Evolutionary conservation across 352 stramenopile species (phyloP).

Genomic region (Saprolegnia diclina): DNA sequence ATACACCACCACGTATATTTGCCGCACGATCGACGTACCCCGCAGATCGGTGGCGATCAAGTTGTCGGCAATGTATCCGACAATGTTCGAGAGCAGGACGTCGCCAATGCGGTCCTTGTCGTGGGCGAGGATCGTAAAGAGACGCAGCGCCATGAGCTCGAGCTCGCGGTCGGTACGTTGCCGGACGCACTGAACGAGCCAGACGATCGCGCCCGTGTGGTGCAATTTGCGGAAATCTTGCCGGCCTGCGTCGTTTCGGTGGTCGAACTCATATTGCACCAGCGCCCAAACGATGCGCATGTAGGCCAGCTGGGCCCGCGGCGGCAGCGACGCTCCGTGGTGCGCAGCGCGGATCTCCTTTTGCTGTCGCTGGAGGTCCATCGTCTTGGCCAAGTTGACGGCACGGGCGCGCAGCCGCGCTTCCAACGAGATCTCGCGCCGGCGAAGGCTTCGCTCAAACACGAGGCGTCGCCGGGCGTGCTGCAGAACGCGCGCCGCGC

Average conservation of each 20-base stretch:
- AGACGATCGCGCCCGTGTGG: conserved; percentile 46
- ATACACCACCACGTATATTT: too few relatives aligned
- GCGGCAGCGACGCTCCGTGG: conserved; percentile 36
- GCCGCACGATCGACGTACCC: too few relatives aligned
- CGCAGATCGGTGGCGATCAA: neutral
- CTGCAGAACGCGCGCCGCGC: conserved; percentile 66
- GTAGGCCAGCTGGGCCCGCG: conserved; percentile 45
- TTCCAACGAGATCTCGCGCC: conserved; percentile 40
- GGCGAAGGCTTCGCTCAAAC: conserved; percentile 43
- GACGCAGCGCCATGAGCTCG: conserved; percentile 45
- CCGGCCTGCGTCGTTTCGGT: conserved; percentile 33
- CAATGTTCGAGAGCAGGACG: conserved; percentile 35
- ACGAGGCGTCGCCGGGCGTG: conserved; percentile 63
- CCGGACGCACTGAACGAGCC: conserved; percentile 38
- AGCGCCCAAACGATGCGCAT: conserved; percentile 58
- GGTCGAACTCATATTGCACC: conserved; percentile 32
- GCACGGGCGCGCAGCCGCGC: conserved; percentile 51
- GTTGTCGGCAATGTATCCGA: neutral
- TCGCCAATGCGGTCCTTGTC: conserved; percentile 43
- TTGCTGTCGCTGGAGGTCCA: conserved; percentile 66
- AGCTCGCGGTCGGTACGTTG: conserved; percentile 23
- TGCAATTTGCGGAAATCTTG: conserved; percentile 48
- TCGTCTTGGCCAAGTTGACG: conserved; percentile 69
- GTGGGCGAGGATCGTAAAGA: conserved; percentile 36
- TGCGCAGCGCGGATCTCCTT: conserved; percentile 50